These are phyloP conservation scores for Fraxinus dipetala DNA, from an alignment of 305 asterid species.

Conservation along the genomic window DNA sequence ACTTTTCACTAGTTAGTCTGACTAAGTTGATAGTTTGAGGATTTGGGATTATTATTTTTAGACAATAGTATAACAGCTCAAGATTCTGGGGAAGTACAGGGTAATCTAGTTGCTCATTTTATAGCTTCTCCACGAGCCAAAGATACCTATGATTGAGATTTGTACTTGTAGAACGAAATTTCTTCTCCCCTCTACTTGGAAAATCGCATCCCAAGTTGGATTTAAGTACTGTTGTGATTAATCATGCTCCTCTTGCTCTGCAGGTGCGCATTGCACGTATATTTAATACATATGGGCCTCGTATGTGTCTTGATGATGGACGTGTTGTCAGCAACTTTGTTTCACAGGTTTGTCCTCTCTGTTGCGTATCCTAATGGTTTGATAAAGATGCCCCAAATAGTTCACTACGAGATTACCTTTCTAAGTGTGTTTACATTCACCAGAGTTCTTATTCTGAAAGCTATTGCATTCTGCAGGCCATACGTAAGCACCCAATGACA, in stretches of 20 bases:
- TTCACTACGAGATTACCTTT: not conserved
- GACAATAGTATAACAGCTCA: not conserved
- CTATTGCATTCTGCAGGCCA: conserved; percentile 58
- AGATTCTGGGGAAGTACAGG: not conserved
- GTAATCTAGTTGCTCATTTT: not conserved
- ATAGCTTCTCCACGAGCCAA: not conserved
- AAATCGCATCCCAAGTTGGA: conserved; percentile 2
- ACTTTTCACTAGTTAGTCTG: not conserved
- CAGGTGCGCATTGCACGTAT: conserved; percentile 94
- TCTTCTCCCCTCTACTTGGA: not conserved
- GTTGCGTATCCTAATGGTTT: not conserved
- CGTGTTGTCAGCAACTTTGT: conserved; percentile 98
- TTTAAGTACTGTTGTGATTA: not conserved
- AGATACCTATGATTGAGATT: not conserved
- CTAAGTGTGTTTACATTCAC: not conserved
- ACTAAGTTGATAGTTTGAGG: not conserved
- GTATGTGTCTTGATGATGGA: conserved; percentile 98
- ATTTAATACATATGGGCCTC: conserved; percentile 94
- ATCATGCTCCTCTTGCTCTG: conserved; percentile 18
- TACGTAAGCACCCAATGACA: conserved; percentile 80
- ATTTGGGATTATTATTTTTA: not conserved
- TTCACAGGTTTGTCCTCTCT: conserved; percentile 63
- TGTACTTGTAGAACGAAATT: not conserved
- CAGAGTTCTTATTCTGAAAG: conserved; percentile 13
- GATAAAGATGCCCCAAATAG: conserved; percentile 8